These are phyloP conservation scores for Plicaturopsis crispa DNA, from an alignment of 768 basidiomycete species.

Conservation along the genomic window DNA sequence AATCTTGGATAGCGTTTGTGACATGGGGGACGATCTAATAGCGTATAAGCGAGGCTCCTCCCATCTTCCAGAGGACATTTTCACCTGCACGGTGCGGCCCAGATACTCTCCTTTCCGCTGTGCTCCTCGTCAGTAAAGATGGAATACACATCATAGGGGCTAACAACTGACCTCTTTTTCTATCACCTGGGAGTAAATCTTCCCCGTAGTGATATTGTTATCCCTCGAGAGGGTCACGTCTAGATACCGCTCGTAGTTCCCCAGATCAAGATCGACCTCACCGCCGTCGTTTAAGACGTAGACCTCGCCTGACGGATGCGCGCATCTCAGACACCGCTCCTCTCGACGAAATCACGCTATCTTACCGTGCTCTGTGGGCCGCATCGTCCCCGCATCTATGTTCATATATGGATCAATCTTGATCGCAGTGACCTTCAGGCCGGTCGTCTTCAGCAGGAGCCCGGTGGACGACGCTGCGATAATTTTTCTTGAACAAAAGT, in stretches of 20 bases:
- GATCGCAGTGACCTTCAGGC: conserved; percentile 96
- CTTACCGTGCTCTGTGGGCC: conserved; percentile 95
- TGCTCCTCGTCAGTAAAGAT: conserved; percentile 3
- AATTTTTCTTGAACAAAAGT: neutral
- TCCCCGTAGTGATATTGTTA: conserved; percentile 98
- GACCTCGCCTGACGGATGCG: conserved; percentile 68
- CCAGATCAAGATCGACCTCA: conserved; percentile 95
- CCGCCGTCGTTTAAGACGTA: conserved; percentile 98
- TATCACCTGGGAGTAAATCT: conserved; percentile 95
- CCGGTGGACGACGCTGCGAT: conserved; percentile 89
- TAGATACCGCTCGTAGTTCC: conserved; percentile 97
- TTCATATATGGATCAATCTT: conserved; percentile 99
- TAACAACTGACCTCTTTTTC: conserved; percentile 76
- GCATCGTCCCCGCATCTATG: conserved; percentile 99
- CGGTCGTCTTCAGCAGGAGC: conserved; percentile 88
- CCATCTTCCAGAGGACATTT: conserved; percentile 7
- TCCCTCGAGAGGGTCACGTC: conserved; percentile 90
- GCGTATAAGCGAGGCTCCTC: neutral
- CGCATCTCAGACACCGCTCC: conserved; percentile 5
- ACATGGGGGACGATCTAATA: conserved; percentile 90
- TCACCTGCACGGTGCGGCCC: conserved; percentile 93
- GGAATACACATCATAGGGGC: neutral
- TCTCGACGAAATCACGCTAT: conserved; percentile 2
- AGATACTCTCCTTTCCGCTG: conserved; percentile 84
- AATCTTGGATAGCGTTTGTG: conserved; percentile 96